These are phyloP conservation scores for Fomitopsis betulina DNA, from an alignment of 1,284 basidiomycete species.

Conservation along the genomic window DNA sequence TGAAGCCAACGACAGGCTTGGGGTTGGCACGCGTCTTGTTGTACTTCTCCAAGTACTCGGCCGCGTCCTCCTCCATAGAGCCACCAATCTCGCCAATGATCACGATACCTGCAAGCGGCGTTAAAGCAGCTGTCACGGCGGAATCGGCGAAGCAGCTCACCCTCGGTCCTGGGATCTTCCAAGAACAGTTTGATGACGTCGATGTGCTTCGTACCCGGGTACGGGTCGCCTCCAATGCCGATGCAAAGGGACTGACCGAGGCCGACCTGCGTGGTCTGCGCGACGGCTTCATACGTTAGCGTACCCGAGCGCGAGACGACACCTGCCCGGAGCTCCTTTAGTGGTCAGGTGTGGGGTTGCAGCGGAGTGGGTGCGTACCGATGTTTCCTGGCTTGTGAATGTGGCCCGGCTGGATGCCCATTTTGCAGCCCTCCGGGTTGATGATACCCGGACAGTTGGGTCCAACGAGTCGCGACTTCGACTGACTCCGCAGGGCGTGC, in stretches of 20 bases:
- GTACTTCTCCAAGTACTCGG: conserved; percentile 90
- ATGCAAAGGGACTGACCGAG: conserved; percentile 96
- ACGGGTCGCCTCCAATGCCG: conserved; percentile 98
- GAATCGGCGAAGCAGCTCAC: conserved; percentile 32
- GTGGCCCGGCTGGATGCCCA: conserved; percentile 99
- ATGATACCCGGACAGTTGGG: conserved; percentile 99
- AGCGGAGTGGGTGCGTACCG: conserved; percentile 42
- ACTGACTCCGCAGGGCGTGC: conserved; percentile 92
- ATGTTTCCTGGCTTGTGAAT: conserved; percentile 96
- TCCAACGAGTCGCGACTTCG: conserved; percentile 90
- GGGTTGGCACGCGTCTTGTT: conserved; percentile 87
- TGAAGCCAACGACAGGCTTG: conserved; percentile 98
- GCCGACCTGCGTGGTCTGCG: conserved; percentile 93
- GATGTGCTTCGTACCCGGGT: conserved; percentile 94
- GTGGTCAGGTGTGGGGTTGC: background rate
- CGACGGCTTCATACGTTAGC: conserved; percentile 88
- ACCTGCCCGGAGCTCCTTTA: conserved; percentile 41
- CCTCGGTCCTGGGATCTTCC: conserved; percentile 89
- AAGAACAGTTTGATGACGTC: conserved; percentile 98
- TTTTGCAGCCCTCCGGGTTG: conserved; percentile 96
- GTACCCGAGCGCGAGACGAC: conserved; percentile 98
- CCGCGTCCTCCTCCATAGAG: conserved; percentile 99
- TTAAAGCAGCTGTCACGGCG: background rate
- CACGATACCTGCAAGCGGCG: conserved; percentile 73
- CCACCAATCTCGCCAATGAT: conserved; percentile 99